Evolutionary conservation across 2,329 filamentous ascomycete genomes (phyloP), one percentile per base, ranked within the genome.

Genomic region (Fusarium mexicanum): DNA sequence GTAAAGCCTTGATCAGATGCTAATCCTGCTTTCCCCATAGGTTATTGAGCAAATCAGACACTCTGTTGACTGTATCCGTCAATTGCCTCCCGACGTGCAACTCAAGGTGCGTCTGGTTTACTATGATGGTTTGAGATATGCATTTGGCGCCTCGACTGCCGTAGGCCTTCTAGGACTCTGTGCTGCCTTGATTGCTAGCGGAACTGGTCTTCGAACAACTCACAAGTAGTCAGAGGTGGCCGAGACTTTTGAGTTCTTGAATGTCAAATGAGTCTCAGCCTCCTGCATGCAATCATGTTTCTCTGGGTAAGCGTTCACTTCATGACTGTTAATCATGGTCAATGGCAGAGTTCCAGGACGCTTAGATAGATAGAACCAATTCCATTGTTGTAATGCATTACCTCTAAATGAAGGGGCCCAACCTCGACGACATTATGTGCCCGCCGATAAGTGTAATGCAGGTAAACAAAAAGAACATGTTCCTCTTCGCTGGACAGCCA

Each of bases 41-140:
- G 81, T 91, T 40, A 89, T 92, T 53, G 86, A 91, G 35, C 85
- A 88, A 62, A 90, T 92, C 61, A 84, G 89, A 17, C 91, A 92
- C 73, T 91, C 90, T 0, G 86, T 91, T 7, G 85, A 87, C 5
- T 86, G 86, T 5, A 84, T 92, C 18, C 83, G 84, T n/a, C 80
- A 84, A 16, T 83, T 92, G 0, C 88, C 89, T 3, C 85, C 86
- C 0, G 88, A 91, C 16, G 79, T 90, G 24, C 89, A 91, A 73
- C 84, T 88, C 29, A 85, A 85, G 33, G 90, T 87, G 6, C 84
- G 89, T 8, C 78, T 87, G 20, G 88, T 91, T 0, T 92, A 91
- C 73, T 91, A 91, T 61, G 85, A 88, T 20, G 89, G 89, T 1
- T 84, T 92, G 16, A 83, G 83, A 40, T 87, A 88, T 61, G 87